phyloP scores from a whole-genome alignment of 768 basidiomycete species.

The Serendipita sp. region DNA sequence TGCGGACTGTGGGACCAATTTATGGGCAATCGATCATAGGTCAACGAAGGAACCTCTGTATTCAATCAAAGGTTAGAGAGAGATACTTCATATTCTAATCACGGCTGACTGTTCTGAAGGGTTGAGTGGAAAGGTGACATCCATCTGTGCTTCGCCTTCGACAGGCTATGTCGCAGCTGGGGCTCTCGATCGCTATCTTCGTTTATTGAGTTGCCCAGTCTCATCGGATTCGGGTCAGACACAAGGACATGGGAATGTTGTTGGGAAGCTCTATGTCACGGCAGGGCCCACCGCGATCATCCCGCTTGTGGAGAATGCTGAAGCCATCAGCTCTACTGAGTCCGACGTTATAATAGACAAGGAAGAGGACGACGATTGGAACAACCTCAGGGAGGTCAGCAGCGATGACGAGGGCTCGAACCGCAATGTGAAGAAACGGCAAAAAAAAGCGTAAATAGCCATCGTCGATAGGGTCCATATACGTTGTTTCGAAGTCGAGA shows the following conservation, averaged over 20 bases:
- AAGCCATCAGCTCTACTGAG: conserved; percentile 8
- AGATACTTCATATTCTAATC: neutral
- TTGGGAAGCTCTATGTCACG: conserved; percentile 7
- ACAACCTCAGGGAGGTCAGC: conserved; percentile 32
- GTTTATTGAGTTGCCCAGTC: conserved; percentile 47
- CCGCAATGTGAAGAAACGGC: neutral
- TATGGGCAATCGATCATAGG: conserved; percentile 54
- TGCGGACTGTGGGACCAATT: conserved; percentile 45
- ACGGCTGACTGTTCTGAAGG: conserved; percentile 25
- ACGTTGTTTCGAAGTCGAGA: no score
- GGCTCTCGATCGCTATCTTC: conserved; percentile 51
- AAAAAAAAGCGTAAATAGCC: neutral
- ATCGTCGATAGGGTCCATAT: no score
- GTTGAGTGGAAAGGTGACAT: conserved; percentile 52
- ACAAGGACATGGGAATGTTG: conserved; percentile 1
- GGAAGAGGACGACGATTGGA: conserved; percentile 51
- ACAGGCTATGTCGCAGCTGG: conserved; percentile 37
- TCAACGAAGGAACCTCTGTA: conserved; percentile 43
- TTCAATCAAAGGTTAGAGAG: conserved; percentile 44
- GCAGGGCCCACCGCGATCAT: conserved; percentile 1
- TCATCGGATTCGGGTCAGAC: conserved; percentile 18
- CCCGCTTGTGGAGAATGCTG: neutral
- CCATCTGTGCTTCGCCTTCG: conserved; percentile 32
- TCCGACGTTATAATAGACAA: conserved; percentile 15
- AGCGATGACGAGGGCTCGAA: neutral